Base-by-base conservation (phyloP, 768 basidiomycete genomes). In the Lepiota brunneoincarnata region DNA sequence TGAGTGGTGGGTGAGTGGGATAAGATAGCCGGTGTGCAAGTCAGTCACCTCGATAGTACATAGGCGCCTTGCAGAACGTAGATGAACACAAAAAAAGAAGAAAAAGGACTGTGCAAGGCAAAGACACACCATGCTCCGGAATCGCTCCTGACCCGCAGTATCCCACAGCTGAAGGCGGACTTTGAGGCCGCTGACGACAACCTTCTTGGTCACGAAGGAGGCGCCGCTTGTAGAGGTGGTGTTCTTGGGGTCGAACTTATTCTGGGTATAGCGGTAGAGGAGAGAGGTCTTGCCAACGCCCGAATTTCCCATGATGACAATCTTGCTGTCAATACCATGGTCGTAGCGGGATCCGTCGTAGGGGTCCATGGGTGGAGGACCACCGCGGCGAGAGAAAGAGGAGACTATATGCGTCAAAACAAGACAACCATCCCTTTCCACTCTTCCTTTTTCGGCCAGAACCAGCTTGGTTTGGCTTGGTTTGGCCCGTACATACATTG, bases 171-270 rank as follows among this genome's bases (percentile, higher is more conserved):
- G 91, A 52, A 93, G 75, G 54, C 91, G 82, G 12, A 97, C 92
- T 67, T 89, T 89, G 64, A 90, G 77, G 52, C 90, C 91, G 60
- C 93, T 84, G 59, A 95, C 78, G 67, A 82, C 78, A 46, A 92
- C 85, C 74, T 94, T 94, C 80, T 96, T 95, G 51, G 91, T 90
- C 56, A 94, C 88, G 72, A 97, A 93, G 71, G 91, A 90, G 55
- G 93, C 93, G 59, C 93, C 93, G 65, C 91, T 91, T 55, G 94
- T 95, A 31, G 92, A 90, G 37, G 89, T 90, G 51, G 88, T 88
- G 69, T 89, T 89, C 77, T 88, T 86, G 51, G 88, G 87, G 74
- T 88, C 86, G 74, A 93, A 96, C 71, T 80, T 89, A 75, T 92
- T 86, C 71, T 93, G 89, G 60, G 91, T 92, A 72, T 93, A 95